Percentiles rank a stretch among this genome's conserved stretches.
These are phyloP conservation scores for Daldinia concentrica DNA, from an alignment of 495 filamentous ascomycete genomes.

Conservation along the genomic window DNA sequence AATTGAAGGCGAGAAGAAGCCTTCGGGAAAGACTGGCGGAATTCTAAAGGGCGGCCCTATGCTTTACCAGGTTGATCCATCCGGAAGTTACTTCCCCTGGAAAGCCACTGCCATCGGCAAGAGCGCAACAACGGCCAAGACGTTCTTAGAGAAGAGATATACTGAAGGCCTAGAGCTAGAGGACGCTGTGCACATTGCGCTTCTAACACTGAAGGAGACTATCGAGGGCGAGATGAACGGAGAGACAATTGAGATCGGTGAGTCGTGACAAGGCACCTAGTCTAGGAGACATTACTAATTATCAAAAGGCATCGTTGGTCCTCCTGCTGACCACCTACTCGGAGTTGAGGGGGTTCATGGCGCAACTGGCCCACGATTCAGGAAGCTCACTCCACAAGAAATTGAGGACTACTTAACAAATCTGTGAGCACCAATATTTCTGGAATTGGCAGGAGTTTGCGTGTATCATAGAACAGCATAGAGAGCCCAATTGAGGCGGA, in stretches of 20 bases:
- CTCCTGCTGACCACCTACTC: conserved; percentile 89
- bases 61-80: conserved; percentile 98
- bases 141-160: conserved; percentile 98
- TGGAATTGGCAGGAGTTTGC: conserved; percentile 37
- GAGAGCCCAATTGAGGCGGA: conserved; percentile 46
- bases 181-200: conserved; percentile 97
- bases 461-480: conserved; percentile 56
- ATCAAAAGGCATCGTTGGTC: conserved; percentile 84
- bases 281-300: conserved; percentile 48
- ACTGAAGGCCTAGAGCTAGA: conserved; percentile 96
- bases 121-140: conserved; percentile 97
- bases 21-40: conserved; percentile 84
- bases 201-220: conserved; percentile 97
- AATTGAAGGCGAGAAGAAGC: conserved; percentile 73
- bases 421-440: conserved; percentile 67
- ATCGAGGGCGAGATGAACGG: conserved; percentile 99
- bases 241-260: conserved; percentile 98
- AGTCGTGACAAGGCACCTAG: conserved; percentile 40
- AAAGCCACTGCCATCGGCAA: conserved; percentile 99
- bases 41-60: conserved; percentile 95
- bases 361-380: conserved; percentile 88
- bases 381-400: conserved; percentile 95
- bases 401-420: conserved; percentile 99
- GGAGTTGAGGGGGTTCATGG: conserved; percentile 93
- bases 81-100: conserved; percentile 97